phyloP scores from a whole-genome alignment of 352 stramenopile species.

The Pythium monospermum region DNA sequence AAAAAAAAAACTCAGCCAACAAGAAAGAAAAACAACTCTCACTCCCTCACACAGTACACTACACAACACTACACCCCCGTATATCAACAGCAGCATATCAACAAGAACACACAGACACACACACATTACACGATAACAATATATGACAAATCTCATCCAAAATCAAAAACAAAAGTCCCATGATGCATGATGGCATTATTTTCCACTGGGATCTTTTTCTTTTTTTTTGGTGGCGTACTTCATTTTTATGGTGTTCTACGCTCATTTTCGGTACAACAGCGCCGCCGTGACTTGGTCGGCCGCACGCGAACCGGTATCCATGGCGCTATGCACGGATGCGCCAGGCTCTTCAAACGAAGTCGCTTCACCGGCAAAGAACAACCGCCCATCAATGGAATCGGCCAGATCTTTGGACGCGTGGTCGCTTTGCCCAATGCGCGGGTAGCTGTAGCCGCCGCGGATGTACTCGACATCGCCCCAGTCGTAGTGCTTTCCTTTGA shows the following conservation, averaged over 20 bases:
- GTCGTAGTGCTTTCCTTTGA: slow-evolving; percentile 75
- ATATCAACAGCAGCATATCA: too few relatives aligned
- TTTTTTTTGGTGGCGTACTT: too few relatives aligned
- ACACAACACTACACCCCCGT: too few relatives aligned
- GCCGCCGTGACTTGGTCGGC: slow-evolving; percentile 45
- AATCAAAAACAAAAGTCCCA: too few relatives aligned
- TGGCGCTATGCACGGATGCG: slow-evolving; percentile 77
- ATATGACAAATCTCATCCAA: too few relatives aligned
- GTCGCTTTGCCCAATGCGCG: slow-evolving; percentile 64
- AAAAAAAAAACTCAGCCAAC: too few relatives aligned
- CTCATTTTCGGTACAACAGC: background rate
- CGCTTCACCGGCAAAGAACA: slow-evolving; percentile 81
- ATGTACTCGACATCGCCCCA: slow-evolving; percentile 69
- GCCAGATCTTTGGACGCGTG: slow-evolving; percentile 53
- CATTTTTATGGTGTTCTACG: background rate
- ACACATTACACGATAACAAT: too few relatives aligned
- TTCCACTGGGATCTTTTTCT: too few relatives aligned
- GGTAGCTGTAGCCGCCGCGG: slow-evolving; percentile 70
- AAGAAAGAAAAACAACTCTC: too few relatives aligned
- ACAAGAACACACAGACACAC: too few relatives aligned
- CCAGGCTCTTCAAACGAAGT: slow-evolving; percentile 76
- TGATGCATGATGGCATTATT: too few relatives aligned
- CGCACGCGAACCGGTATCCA: slow-evolving; percentile 73
- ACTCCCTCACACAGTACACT: too few relatives aligned
- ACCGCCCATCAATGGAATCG: slow-evolving; percentile 45